Base-by-base conservation (phyloP, 148 eudicot species). In the Vaccinium darrowii region DNA sequence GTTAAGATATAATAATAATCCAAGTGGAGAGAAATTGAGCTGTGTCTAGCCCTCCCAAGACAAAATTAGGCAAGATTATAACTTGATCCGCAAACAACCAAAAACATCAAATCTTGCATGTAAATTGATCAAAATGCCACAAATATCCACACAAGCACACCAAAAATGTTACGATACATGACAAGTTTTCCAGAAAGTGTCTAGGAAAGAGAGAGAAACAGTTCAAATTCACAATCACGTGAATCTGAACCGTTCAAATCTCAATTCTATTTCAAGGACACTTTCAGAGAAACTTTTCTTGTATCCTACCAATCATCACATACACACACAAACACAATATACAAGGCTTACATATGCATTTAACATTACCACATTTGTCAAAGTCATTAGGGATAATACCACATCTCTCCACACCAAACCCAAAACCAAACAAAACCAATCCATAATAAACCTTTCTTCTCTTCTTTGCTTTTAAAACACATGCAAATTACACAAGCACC, bases 1-100 rank as follows among this genome's bases (percentile, higher is more conserved):
- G 74, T 21, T 58, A 80, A 80, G 47, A 53, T n/a, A 65, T 79
- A 53, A 53, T 30, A 54, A 80, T 30, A 54, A 80, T 18, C 43
- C 19, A 19, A 15, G 33, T 54, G 25, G 3, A 80, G 67, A 57
- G 27, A 52, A 13, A 14, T 62, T 62, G 10, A 62, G 25, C 25
- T 7, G 1, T 60, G 67, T 21, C 67, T 62, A 7, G 11, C 10
- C 67, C 21, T 62, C 67, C 19, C 25, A 62, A 62, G 67, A 21
- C 67, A 60, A 60, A 5, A n/a, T 6, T 43, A 43, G 0, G 47
- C 5, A 43, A 43, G 47, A 43, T 43, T n/a, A 25, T 2, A 76
- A 47, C 56, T 39, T 12, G 14, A 65, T 19, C 72, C 72, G 25
- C 33, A 67, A 67, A 69, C 74, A 69, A 69, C 18, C 27, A 69